Percentiles rank a stretch among this genome's conserved stretches.
Conservation (phyloP, 352 stramenopile species). For the Phytophthora lateralis region DNA sequence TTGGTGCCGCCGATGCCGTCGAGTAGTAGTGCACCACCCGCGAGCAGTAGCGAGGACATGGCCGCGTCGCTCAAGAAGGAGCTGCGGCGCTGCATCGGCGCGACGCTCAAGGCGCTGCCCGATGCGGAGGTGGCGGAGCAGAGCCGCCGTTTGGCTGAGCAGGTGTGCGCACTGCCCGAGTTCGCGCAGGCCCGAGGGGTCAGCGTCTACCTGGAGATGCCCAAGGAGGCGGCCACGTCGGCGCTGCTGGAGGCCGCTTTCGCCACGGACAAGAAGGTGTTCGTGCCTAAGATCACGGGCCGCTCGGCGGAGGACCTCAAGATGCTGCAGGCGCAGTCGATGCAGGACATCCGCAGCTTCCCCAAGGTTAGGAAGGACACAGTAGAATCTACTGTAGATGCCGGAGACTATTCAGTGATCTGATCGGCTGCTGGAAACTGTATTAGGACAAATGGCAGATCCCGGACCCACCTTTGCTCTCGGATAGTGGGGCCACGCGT, state of each 20-base stretch:
- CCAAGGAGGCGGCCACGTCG: constrained; percentile 70
- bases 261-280: constrained; percentile 71
- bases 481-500: constrained; percentile 27
- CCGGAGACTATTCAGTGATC: constrained; percentile 15
- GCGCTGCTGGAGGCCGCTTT: constrained; percentile 65
- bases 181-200: constrained; percentile 50
- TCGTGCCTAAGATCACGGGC: constrained; percentile 89
- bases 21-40: constrained; percentile 5
- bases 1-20: background rate
- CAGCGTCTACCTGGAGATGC: constrained; percentile 89
- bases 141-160: constrained; percentile 51
- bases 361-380: constrained; percentile 56
- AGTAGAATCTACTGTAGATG: too few species aligned
- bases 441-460: constrained; percentile 89
- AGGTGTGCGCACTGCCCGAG: constrained; percentile 55
- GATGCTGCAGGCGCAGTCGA: constrained; percentile 74
- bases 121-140: constrained; percentile 53
- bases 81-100: constrained; percentile 63
- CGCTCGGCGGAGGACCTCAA: constrained; percentile 66
- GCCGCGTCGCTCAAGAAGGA: constrained; percentile 53
- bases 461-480: constrained; percentile 64
- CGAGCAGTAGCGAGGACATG: constrained; percentile 32
- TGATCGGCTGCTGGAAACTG: constrained; percentile 18
- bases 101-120: constrained; percentile 44
- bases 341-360: constrained; percentile 77